A percentile compares a stretch with the other conserved stretches of the same genome.
Conservation (phyloP, 2,329 filamentous ascomycete genomes). For the Tolypocladium capitatum region DNA sequence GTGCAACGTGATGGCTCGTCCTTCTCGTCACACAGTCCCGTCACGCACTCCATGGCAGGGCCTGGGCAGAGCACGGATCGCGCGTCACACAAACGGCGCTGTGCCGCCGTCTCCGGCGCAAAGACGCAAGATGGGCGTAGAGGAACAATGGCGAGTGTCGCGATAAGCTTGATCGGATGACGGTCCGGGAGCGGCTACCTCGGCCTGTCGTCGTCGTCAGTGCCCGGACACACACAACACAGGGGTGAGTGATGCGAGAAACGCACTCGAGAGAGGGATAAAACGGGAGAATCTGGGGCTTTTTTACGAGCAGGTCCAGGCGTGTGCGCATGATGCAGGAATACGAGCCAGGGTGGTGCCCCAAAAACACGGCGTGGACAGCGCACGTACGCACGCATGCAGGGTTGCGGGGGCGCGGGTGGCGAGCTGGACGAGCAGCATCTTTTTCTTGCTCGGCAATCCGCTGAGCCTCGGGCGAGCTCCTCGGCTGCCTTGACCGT, state of each 20-base stretch:
- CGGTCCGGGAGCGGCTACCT: not conserved
- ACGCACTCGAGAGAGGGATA: not conserved
- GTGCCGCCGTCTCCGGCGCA: not conserved
- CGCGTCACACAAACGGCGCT: not conserved
- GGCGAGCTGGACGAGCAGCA: not conserved
- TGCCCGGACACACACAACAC: no score
- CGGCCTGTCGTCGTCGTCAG: no score
- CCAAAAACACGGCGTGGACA: not conserved
- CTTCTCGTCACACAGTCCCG: no score
- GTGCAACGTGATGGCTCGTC: not conserved
- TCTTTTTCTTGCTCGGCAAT: not conserved
- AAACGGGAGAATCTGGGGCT: not conserved
- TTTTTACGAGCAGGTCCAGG: not conserved
- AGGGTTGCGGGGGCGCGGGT: not conserved
- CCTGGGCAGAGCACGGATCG: not conserved
- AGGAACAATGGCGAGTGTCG: not conserved
- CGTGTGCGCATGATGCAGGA: not conserved
- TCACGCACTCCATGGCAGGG: no score
- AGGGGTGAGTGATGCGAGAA: not conserved
- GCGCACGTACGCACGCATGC: not conserved
- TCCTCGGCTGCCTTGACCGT: not conserved
- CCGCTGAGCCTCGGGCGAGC: not conserved
- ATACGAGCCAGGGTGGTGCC: not conserved
- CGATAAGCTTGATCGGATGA: not conserved
- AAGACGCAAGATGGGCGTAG: not conserved